A percentile compares a stretch with the other conserved stretches of the same genome.
Conservation (phyloP, 371 early-diverging fungal species). For the Synchytrium microbalum region DNA sequence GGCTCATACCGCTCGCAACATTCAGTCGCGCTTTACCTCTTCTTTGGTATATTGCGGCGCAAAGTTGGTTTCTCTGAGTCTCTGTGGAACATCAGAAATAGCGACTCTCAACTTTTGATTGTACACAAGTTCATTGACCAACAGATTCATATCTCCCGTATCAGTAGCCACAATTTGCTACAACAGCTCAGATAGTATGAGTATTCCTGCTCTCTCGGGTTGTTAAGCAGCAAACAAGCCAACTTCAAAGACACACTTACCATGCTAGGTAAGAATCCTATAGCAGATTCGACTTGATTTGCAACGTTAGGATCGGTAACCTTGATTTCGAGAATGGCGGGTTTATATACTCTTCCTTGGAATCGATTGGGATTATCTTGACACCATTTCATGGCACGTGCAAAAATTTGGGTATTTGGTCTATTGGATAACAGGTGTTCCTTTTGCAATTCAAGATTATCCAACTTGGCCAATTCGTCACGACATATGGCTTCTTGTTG, state of each 20-base stretch:
- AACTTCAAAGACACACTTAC: too few relatives aligned
- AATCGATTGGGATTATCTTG: constrained; percentile 54
- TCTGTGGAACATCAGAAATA: constrained; percentile 22
- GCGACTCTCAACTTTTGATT: constrained; percentile 37
- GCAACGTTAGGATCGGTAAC: constrained; percentile 56
- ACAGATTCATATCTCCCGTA: too few relatives aligned
- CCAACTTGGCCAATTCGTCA: constrained; percentile 36
- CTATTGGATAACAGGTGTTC: constrained; percentile 31
- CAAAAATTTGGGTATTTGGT: constrained; percentile 39
- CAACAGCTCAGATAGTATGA: too few relatives aligned
- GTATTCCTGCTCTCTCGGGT: too few relatives aligned
- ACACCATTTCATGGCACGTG: constrained; percentile 33
- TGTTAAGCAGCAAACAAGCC: too few relatives aligned
- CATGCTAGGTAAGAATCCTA: background rate
- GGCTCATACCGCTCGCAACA: too few relatives aligned
- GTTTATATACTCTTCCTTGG: constrained; percentile 62
- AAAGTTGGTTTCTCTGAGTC: background rate
- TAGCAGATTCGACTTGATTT: constrained; percentile 48
- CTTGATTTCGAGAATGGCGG: constrained; percentile 54
- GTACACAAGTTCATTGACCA: too few relatives aligned
- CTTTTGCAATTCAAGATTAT: constrained; percentile 47
- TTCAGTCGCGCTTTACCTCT: too few relatives aligned
- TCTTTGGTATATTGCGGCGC: constrained; percentile 12
- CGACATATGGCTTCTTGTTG: too few relatives aligned
- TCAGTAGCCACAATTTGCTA: too few relatives aligned